Evolutionary conservation across 768 basidiomycete genomes (phyloP).

Genomic region (Podaxis carcinomalis): DNA sequence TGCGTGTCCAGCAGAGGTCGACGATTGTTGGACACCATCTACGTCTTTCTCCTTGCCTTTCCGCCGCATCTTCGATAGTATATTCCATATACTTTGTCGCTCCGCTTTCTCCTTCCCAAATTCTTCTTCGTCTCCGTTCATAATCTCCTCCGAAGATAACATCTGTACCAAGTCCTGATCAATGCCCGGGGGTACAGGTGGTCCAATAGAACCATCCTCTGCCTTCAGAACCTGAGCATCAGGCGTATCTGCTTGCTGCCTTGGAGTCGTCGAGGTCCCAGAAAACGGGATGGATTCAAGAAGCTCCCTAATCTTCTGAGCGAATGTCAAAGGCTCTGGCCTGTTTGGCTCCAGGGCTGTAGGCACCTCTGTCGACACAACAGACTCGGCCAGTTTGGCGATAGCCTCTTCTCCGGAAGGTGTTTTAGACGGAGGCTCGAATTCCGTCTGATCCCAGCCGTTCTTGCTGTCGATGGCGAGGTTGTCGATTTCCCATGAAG

Average conservation of each 20-base stretch:
- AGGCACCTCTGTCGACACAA: constrained; percentile 11
- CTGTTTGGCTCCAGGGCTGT: constrained; percentile 14
- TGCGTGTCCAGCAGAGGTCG: constrained; percentile 27
- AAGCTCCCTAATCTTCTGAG: constrained; percentile 29
- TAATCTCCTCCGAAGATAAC: constrained; percentile 56
- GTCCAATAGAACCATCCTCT: constrained; percentile 23
- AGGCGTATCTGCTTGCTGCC: constrained; percentile 12
- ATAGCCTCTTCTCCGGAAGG: neutral
- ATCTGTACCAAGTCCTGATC: constrained; percentile 47
- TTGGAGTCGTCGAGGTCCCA: constrained; percentile 18
- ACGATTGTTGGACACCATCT: constrained; percentile 14
- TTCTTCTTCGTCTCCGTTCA: constrained; percentile 46
- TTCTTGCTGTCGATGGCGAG: constrained; percentile 3
- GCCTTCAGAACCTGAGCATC: constrained; percentile 14
- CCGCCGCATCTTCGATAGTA: constrained; percentile 43
- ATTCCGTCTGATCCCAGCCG: neutral
- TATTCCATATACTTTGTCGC: constrained; percentile 52
- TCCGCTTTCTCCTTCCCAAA: constrained; percentile 16
- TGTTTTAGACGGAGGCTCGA: neutral
- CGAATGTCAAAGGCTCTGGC: constrained; percentile 33
- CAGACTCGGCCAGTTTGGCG: neutral
- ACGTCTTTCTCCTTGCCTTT: constrained; percentile 15
- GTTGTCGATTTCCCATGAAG: constrained; percentile 40
- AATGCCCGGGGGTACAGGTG: constrained; percentile 37
- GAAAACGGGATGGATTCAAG: constrained; percentile 34